Evolutionary conservation across 1,284 basidiomycete species (phyloP).

Genomic region (Heterobasidion parviporum): DNA sequence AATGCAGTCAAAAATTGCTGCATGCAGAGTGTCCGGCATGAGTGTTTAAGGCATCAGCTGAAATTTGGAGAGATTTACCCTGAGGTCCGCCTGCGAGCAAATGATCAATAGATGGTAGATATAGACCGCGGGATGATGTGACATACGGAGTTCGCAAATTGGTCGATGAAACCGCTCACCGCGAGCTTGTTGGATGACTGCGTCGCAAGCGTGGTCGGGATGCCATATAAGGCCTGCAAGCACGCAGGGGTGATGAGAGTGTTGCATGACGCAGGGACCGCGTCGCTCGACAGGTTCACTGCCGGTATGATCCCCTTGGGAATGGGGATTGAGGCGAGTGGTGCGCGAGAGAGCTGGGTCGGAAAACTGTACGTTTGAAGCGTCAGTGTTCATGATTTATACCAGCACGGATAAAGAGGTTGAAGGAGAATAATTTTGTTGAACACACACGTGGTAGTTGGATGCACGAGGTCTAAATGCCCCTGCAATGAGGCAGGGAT

Average conservation of each 20-base stretch:
- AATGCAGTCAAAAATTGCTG: conserved; percentile 7
- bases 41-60: too few species aligned
- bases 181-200: conserved; percentile 17
- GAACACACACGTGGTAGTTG: conserved; percentile 13
- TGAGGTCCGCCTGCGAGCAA: conserved; percentile 30
- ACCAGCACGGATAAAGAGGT: too few species aligned
- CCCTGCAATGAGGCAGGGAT: conserved; percentile 17
- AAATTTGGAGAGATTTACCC: too few species aligned
- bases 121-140: conserved; percentile 9
- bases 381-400: too few species aligned
- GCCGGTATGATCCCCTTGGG: conserved; percentile 5
- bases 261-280: conserved; percentile 14
- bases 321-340: not conserved
- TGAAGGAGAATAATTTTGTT: not conserved
- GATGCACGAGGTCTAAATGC: conserved; percentile 18
- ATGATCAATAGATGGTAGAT: conserved; percentile 31
- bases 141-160: conserved; percentile 13
- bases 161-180: conserved; percentile 24
- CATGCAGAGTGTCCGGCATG: too few species aligned
- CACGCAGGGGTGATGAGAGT: conserved; percentile 20
- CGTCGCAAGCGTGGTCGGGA: conserved; percentile 23
- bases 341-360: not conserved
- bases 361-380: conserved; percentile 1
- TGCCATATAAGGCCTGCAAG: conserved; percentile 22
- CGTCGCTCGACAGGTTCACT: conserved; percentile 1